phyloP scores from a whole-genome alignment of 768 basidiomycete species.

The button mushroom (Agaricus bisporus) region DNA sequence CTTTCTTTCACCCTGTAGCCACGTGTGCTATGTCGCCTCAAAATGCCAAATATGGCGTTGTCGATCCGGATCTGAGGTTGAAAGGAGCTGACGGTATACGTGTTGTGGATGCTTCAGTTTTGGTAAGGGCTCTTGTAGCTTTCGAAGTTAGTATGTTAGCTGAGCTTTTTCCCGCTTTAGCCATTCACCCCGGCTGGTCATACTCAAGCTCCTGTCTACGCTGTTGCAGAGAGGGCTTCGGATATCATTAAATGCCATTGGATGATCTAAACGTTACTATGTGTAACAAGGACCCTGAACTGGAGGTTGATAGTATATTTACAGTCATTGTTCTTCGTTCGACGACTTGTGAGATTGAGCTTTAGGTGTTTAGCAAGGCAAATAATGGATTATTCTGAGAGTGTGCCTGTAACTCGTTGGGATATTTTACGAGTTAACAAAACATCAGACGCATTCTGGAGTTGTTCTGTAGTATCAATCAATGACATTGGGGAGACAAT shows the following conservation, averaged over 20 bases:
- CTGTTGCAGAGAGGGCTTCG: slow-evolving; percentile 25
- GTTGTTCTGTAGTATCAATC: too few species aligned
- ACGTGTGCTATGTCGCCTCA: slow-evolving; percentile 23
- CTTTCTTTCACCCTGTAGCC: slow-evolving; percentile 22
- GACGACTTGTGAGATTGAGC: too few species aligned
- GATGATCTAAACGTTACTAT: neutral
- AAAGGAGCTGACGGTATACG: slow-evolving; percentile 26
- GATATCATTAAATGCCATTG: slow-evolving; percentile 21
- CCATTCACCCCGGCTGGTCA: slow-evolving; percentile 21
- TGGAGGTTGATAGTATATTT: too few species aligned
- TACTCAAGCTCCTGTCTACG: slow-evolving; percentile 24
- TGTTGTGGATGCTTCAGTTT: slow-evolving; percentile 28
- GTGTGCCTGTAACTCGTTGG: too few species aligned
- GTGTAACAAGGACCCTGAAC: too few species aligned
- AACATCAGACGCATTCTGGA: too few species aligned
- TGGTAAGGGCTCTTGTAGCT: slow-evolving; percentile 15
- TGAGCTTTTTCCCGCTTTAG: neutral
- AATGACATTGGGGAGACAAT: too few species aligned
- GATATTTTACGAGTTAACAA: too few species aligned
- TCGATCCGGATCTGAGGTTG: slow-evolving; percentile 26
- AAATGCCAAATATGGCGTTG: slow-evolving; percentile 21
- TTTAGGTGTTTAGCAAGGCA: too few species aligned
- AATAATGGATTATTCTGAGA: too few species aligned
- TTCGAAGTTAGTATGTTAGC: neutral
- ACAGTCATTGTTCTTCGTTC: too few species aligned